Evolutionary conservation across 116 monocot species (phyloP), one percentile per base, ranked within the genome.

Genomic region (Dioscorea cayenensis): DNA sequence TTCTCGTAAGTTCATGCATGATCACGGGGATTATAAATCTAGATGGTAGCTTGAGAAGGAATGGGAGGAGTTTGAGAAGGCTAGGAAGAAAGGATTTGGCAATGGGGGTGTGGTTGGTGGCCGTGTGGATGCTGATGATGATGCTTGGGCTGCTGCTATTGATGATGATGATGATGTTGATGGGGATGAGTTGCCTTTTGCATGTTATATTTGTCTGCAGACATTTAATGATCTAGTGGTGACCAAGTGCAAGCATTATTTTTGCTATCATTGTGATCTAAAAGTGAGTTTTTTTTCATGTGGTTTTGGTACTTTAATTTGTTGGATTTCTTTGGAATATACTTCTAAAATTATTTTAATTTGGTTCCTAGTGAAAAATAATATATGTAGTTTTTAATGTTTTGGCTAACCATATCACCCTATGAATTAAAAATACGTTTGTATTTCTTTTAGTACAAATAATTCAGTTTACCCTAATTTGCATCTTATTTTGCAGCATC

Each of bases 31-130:
- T 73, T 99, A 99, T 63, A 99, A 99, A 78, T 86, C 89, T 29
- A 94, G 99, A 71, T 99, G 99, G 99, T 91, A 94, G 78, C 22
- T 99, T 77, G 99, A 99, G 87, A 88, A 80, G 79, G 99, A 99
- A 67, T 99, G 89, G 88, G 94, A 99, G 17, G 99, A 91, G 74
- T 76, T 70, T 16, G 93, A 97, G 74, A 97, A 97, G 86, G 81
- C 66, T 14, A 80, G 86, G 75, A 97, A 93, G 81, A 73, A 88
- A 59, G 72, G 36, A 25, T 0, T 49, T 97, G 28, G 90, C 90
- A 0, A 76, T 88, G 80, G 82, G 89, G 6, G 74, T 28, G 80
- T 72, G 14, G 84, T 74, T 36, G 79, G 76, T 25, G 80, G 66
- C 48, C 78, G 52, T 28, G 81, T 51, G 12, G 84, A 50, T 18